Evolutionary conservation across 768 basidiomycete species (phyloP).

Genomic region (Pisolithus microcarpus): DNA sequence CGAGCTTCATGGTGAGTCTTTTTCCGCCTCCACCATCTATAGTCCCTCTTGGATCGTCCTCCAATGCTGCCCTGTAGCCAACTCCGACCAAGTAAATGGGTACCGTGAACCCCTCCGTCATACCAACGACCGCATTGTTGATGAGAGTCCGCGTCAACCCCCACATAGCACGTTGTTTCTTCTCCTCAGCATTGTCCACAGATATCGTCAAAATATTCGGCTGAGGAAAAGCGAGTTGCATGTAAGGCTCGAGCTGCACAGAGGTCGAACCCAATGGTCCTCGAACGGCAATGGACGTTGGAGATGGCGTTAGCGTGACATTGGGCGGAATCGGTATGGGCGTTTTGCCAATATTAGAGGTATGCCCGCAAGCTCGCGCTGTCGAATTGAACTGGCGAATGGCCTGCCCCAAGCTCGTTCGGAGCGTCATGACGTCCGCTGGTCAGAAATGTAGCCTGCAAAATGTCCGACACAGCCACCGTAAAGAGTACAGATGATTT

Average conservation of each 20-base stretch:
- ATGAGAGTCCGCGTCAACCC: conserved; percentile 90
- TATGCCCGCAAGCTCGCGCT: conserved; percentile 38
- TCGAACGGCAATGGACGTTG: conserved; percentile 41
- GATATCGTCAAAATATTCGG: conserved; percentile 29
- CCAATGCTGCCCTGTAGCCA: conserved; percentile 84
- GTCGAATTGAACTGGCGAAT: conserved; percentile 45
- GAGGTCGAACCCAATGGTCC: conserved; percentile 50
- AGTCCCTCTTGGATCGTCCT: conserved; percentile 66
- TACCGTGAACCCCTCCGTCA: conserved; percentile 80
- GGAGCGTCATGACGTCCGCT: conserved; percentile 9
- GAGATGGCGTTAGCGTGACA: conserved; percentile 35
- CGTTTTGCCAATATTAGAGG: conserved; percentile 55
- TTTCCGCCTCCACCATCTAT: conserved; percentile 51
- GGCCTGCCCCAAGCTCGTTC: conserved; percentile 12
- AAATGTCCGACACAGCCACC: background rate
- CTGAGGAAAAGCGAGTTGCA: conserved; percentile 32
- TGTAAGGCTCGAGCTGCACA: conserved; percentile 42
- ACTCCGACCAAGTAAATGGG: conserved; percentile 90
- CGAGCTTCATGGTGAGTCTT: conserved; percentile 85
- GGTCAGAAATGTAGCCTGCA: background rate
- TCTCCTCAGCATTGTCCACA: conserved; percentile 55
- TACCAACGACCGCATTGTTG: conserved; percentile 82
- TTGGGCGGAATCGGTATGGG: conserved; percentile 49
- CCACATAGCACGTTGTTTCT: conserved; percentile 87
- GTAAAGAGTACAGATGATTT: background rate